Conservation (phyloP, 2,329 filamentous ascomycete species). For the Diaporthe ilicicola region DNA sequence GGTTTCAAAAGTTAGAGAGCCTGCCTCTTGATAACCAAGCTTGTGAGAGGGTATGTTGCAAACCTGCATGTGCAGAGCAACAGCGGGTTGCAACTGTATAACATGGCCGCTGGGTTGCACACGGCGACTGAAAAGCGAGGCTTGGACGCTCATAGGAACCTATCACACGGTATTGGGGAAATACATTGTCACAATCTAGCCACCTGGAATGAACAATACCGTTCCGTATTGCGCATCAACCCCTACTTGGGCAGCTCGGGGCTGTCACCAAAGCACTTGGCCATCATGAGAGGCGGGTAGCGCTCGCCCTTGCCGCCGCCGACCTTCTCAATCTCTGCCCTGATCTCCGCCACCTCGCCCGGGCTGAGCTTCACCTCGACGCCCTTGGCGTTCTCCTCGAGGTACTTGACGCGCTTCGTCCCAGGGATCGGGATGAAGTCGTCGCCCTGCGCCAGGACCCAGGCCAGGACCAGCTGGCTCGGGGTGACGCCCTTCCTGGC, state of each 20-base stretch:
- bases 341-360: conserved; percentile 47
- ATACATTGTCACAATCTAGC: background rate
- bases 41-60: background rate
- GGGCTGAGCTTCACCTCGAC: conserved; percentile 44
- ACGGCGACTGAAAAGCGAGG: background rate
- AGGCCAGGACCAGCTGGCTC: conserved; percentile 62
- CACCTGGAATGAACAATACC: too few species aligned
- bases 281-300: conserved; percentile 20
- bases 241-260: conserved; percentile 22
- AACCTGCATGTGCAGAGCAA: background rate
- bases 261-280: conserved; percentile 29
- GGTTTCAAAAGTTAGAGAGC: background rate
- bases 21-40: background rate
- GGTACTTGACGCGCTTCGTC: conserved; percentile 42
- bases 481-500: conserved; percentile 50
- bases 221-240: too few species aligned
- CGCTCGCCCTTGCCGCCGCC: conserved; percentile 29
- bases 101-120: too few species aligned
- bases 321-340: conserved; percentile 45
- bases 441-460: conserved; percentile 58
- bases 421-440: conserved; percentile 49
- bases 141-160: background rate
- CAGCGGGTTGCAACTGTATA: too few species aligned
- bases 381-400: conserved; percentile 38
- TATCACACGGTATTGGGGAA: background rate